phyloP scores from a whole-genome alignment of 192 early-diverging fungal species.

The Globomyces pollinis-pini region DNA sequence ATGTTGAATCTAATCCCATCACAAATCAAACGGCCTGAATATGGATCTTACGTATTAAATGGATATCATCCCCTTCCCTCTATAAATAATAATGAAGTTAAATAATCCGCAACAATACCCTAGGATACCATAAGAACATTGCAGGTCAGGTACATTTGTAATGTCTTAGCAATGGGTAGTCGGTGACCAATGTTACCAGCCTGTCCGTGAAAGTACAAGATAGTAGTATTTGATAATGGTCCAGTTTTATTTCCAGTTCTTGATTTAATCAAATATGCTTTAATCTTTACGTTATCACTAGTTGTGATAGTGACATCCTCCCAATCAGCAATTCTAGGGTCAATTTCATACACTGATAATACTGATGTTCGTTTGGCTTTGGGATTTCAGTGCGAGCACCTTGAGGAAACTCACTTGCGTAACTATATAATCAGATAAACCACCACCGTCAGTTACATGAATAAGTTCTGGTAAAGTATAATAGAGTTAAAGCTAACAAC shows the following conservation, averaged over 20 bases:
- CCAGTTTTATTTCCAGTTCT: conserved; percentile 12
- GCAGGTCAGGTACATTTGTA: conserved; percentile 56
- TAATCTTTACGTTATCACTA: conserved; percentile 71
- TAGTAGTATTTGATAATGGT: conserved; percentile 48
- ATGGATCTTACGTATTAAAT: neutral
- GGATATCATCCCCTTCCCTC: neutral
- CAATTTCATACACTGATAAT: too few relatives aligned
- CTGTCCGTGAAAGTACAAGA: conserved; percentile 92
- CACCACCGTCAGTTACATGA: too few relatives aligned
- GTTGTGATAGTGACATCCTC: conserved; percentile 67
- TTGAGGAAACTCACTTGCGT: conserved; percentile 37
- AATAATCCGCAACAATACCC: neutral
- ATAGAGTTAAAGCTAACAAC: too few relatives aligned
- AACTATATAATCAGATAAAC: too few relatives aligned
- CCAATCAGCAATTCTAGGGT: conserved; percentile 40
- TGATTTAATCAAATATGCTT: too few relatives aligned
- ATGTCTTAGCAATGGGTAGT: conserved; percentile 76
- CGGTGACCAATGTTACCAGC: conserved; percentile 99
- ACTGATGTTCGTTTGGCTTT: conserved; percentile 30
- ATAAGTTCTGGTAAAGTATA: too few relatives aligned
- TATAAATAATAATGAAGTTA: neutral
- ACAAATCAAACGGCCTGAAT: neutral
- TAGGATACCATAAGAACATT: conserved; percentile 99
- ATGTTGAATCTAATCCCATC: conserved; percentile 5
- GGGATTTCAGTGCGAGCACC: conserved; percentile 37